phyloP scores from a whole-genome alignment of 2,329 filamentous ascomycete species.

The Didymella arachidicola region DNA sequence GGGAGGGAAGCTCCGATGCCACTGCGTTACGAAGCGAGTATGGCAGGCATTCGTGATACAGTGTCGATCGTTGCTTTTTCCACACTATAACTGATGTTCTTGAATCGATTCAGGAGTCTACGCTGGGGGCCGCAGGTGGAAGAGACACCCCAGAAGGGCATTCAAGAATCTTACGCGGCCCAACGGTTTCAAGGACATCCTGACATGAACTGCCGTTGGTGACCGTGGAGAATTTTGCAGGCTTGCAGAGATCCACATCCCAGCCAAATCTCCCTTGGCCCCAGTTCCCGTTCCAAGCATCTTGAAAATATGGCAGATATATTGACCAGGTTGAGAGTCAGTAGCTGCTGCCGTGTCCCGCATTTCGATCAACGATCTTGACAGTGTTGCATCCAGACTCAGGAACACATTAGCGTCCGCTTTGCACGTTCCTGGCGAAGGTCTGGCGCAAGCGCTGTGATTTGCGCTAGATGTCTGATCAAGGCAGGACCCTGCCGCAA shows the following conservation, averaged over 20 bases:
- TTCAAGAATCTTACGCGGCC: constrained; percentile 1
- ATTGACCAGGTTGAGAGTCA: not conserved
- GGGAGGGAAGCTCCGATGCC: not conserved
- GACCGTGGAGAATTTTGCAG: constrained; percentile 10
- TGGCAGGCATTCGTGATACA: constrained; percentile 14
- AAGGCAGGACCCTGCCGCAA: constrained; percentile 2
- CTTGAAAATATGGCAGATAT: not conserved
- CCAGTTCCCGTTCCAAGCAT: constrained; percentile 2
- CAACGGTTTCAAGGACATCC: constrained; percentile 19
- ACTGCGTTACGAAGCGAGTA: not conserved
- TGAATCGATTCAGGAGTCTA: constrained; percentile 7
- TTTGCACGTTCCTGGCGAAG: constrained; percentile 3
- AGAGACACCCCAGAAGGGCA: constrained; percentile 3
- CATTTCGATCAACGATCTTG: not conserved
- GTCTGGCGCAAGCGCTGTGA: constrained; percentile 7
- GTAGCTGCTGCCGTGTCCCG: not conserved
- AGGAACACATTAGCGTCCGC: constrained; percentile 11
- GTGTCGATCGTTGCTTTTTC: constrained; percentile 13
- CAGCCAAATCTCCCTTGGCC: not conserved
- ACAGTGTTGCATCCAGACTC: not conserved
- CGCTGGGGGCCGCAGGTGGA: not conserved
- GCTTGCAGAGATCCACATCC: not conserved
- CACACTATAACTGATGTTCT: constrained; percentile 1
- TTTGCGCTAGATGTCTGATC: constrained; percentile 3
- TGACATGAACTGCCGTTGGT: not conserved